Evolutionary conservation across 345 rosid genomes (phyloP).

Genomic region (Physaria fendleri): DNA sequence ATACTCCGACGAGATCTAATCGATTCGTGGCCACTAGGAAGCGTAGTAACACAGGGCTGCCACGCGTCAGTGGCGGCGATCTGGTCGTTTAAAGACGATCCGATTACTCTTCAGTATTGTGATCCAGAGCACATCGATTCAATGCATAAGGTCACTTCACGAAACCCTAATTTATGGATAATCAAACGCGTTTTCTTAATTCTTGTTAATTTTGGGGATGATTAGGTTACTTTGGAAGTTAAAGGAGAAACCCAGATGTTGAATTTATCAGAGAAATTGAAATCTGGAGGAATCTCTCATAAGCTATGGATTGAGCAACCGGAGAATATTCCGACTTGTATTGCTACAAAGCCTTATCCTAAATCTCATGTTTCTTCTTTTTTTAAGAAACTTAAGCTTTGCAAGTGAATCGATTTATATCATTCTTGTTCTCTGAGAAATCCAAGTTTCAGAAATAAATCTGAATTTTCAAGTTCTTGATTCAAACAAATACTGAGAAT

Average conservation of each 20-base stretch:
- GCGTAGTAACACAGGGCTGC: conserved; percentile 93
- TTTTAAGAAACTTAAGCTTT: conserved; percentile 73
- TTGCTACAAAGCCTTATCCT: conserved; percentile 74
- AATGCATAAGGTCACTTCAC: conserved; percentile 68
- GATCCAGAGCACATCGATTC: conserved; percentile 56
- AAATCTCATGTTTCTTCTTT: conserved; percentile 49
- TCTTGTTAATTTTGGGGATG: neutral
- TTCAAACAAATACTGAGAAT: no score
- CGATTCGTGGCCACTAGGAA: conserved; percentile 87
- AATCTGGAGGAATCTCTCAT: conserved; percentile 54
- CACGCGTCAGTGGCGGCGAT: conserved; percentile 85
- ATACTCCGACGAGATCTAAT: conserved; percentile 85
- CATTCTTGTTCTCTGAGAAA: no score
- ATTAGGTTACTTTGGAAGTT: conserved; percentile 92
- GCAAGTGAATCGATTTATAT: no score
- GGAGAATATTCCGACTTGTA: conserved; percentile 81
- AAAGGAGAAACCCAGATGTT: conserved; percentile 73
- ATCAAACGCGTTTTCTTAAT: neutral
- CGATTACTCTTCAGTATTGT: conserved; percentile 55
- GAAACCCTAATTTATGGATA: neutral
- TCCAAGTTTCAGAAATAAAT: no score
- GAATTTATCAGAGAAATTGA: conserved; percentile 74
- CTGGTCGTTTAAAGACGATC: conserved; percentile 69
- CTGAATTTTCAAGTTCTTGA: no score
- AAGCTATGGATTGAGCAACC: conserved; percentile 91